Percentiles rank a stretch among this genome's conserved stretches.
Conservation (phyloP, 306 rosid species). For the Cucumis cinereus region DNA sequence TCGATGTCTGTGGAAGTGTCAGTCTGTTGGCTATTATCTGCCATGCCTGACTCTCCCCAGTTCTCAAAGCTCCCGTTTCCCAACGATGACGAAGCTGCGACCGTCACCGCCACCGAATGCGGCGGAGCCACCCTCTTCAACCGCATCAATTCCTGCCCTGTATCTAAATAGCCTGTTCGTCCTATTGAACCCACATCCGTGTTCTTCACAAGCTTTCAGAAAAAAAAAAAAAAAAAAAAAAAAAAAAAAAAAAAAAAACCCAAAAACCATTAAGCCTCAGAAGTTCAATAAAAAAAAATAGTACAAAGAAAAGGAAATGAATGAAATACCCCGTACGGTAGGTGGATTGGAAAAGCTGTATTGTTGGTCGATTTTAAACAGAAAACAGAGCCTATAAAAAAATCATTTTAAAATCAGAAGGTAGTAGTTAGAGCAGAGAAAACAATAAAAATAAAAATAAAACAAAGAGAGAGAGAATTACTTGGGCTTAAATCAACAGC, state of each 20-base stretch:
- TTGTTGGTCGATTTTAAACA: conserved; percentile 42
- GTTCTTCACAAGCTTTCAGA: conserved; percentile 15
- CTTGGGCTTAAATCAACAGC: conserved; percentile 81
- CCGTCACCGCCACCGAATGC: conserved; percentile 2
- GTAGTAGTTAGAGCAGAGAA: background rate
- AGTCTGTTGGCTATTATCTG: conserved; percentile 55
- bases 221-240: no score
- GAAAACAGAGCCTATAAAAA: conserved; percentile 40
- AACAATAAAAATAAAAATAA: background rate
- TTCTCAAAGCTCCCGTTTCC: conserved; percentile 63
- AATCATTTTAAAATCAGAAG: background rate
- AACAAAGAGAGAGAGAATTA: conserved; percentile 13
- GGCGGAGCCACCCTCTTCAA: conserved; percentile 19
- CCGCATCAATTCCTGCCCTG: conserved; percentile 29
- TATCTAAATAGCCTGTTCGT: conserved; percentile 32
- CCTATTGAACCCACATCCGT: conserved; percentile 37
- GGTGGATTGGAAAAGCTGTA: conserved; percentile 31
- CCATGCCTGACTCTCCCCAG: conserved; percentile 67
- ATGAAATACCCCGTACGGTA: conserved; percentile 40
- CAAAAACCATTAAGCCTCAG: background rate
- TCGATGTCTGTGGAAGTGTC: conserved; percentile 72
- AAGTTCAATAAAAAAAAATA: background rate
- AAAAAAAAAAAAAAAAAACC: background rate
- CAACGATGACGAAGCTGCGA: conserved; percentile 20
- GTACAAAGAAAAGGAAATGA: background rate